phyloP scores from a whole-genome alignment of 2,329 filamentous ascomycete genomes.

The Fusarium dlaminii region DNA sequence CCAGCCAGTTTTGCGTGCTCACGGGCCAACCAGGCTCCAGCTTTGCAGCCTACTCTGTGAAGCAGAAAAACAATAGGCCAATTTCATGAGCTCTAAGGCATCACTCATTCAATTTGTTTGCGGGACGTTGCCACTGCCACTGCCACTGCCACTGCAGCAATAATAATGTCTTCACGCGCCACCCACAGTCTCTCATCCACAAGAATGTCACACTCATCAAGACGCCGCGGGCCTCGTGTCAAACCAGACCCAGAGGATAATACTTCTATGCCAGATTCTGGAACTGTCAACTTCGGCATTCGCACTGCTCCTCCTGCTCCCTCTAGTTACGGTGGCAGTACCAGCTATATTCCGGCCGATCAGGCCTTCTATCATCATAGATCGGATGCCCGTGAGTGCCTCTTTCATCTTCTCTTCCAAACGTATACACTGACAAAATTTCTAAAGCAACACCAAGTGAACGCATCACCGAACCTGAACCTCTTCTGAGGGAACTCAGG shows the following conservation, averaged over 20 bases:
- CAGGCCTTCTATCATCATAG: constrained; percentile 43
- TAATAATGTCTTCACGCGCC: constrained; percentile 28
- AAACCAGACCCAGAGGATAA: constrained; percentile 43
- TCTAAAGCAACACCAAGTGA: constrained; percentile 51
- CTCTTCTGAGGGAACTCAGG: constrained; percentile 51
- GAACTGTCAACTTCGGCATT: constrained; percentile 10
- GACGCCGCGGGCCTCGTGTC: constrained; percentile 39
- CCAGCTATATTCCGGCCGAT: constrained; percentile 19
- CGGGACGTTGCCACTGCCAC: background rate
- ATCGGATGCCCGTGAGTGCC: constrained; percentile 53
- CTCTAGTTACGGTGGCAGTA: constrained; percentile 34
- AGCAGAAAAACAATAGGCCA: constrained; percentile 5
- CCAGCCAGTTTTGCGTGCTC: background rate
- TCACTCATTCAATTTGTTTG: background rate
- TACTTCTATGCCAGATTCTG: constrained; percentile 20
- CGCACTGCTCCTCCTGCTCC: constrained; percentile 21
- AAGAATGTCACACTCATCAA: constrained; percentile 36
- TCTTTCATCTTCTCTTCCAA: background rate
- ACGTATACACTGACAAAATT: constrained; percentile 10
- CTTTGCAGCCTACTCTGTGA: background rate
- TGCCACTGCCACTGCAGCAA: background rate
- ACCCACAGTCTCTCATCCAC: constrained; percentile 13
- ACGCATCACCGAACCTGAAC: constrained; percentile 47
- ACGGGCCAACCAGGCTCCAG: background rate
- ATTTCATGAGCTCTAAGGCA: background rate